Conservation (phyloP, 257 asterid genomes). For the Ophiorrhiza pumila region DNA sequence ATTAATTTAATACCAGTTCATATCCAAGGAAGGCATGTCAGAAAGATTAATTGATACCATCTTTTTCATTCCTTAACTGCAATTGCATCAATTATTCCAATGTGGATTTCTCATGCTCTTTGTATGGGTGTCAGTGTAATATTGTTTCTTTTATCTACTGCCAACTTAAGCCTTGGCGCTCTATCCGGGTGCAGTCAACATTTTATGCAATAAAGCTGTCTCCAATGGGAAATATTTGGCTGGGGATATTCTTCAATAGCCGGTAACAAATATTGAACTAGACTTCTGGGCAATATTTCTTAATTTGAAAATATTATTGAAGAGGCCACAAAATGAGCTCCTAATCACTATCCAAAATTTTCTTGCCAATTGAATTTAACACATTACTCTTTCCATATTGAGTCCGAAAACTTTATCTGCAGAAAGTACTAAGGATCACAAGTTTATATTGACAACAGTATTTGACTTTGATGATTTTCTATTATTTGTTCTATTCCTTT, state of each 20-base stretch:
- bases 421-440: neutral
- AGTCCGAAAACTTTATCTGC: neutral
- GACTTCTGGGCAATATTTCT: neutral
- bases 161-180: neutral
- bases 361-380: neutral
- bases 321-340: neutral
- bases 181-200: neutral
- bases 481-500: neutral
- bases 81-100: neutral
- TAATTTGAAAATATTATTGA: neutral
- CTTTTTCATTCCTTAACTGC: neutral
- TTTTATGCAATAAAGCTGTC: neutral
- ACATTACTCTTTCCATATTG: neutral
- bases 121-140: neutral
- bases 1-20: neutral
- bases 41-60: neutral
- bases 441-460: neutral
- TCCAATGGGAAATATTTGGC: neutral
- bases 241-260: neutral
- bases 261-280: no score
- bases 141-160: neutral
- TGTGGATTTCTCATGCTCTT: neutral
- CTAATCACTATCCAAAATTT: neutral
- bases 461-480: neutral
- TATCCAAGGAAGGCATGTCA: neutral